Base-by-base conservation (phyloP, 495 filamentous ascomycete species). In the Xylaria curta region DNA sequence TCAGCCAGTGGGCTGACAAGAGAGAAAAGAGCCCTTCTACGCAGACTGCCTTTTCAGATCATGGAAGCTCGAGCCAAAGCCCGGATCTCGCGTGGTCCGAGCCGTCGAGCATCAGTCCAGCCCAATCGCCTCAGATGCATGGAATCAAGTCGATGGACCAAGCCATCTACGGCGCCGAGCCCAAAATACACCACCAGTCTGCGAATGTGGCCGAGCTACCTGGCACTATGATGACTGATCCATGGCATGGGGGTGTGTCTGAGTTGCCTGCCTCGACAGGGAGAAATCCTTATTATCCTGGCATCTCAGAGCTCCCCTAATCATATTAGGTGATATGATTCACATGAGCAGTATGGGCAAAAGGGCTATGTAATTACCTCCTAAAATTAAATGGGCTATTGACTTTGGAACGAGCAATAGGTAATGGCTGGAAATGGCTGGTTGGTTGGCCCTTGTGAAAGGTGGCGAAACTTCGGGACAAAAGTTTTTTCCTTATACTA, bases 231-330 rank as follows among this genome's bases (percentile, higher is more conserved):
- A 46, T 71, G 51, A 21, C 24, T 2, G 69, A 71, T 44, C 69
- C 69, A 12, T 71, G 69, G 69, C 54, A 71, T 15, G 53, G 69
- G 0, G 69, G 69, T 1, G 49, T 71, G 10, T 46, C 69, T 10
- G 69, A 71, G 46, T 60, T 71, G 33, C 69, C 61, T 28, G 69
- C 47, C 17, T 49, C 69, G 24, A 40, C 51, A 19, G 44, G 6
- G 31, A 53, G 44, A 21, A 0, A 17, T 38, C 7, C 59, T 7
- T 63, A 47, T 36, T 40, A 70, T 56, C 46, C 13, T 0, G 59
- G 59, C 0, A 24, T 70, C n/a, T 24, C 68, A 17, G 68, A 70
- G 36, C 59, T 70, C 12, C 68, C 58, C 7, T 70, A 21, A 62
- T 42, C 19, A 49, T 36, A 40, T 38, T 5, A 54, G 12, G 33